Base-by-base conservation (phyloP, 768 basidiomycete species). In the Wakefieldia striispora region DNA sequence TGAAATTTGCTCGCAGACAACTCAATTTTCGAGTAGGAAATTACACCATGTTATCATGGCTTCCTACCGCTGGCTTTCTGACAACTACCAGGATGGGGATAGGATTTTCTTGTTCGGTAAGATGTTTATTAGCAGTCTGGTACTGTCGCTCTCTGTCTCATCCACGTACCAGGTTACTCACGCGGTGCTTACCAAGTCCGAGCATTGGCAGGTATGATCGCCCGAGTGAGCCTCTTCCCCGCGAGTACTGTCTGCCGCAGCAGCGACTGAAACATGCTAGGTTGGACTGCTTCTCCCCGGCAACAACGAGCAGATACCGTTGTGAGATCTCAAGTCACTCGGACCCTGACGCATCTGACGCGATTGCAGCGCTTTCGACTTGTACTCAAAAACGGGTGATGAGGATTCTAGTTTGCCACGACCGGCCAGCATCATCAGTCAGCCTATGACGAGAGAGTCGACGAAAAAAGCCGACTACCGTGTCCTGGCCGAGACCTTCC, bases 181-280 rank as follows among this genome's bases (percentile, higher is more conserved):
- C 72, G 76, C n/a, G 75, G 75, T 6, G 76, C 74, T 14, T 78
- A 75, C 51, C 75, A 76, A 56, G 72, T 69, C 4, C 68, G 75
- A 23, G 69, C 63, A 1, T 42, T 77, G 35, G 72, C 75, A 3
- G 75, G 63, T 19, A 77, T 77, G 75, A 74, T 76, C 17, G 49
- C 70, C n/a, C 64, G 49, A 45, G 76, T 72, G 43, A 43, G 60
- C 3, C n/a, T 40, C 17, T 19, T 44, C 34, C n/a, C 3, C 10
- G 12, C 6, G 19, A 29, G 2, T 0, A 10, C 20, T 5, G 10
- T 20, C 6, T 11, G 1, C 20, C 3, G 6, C 3, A 5, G 5
- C 33, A 24, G 38, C 14, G 29, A 29, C 11, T 29, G 34, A 36
- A 24, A 26, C 21, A 8, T 13, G 3, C 4, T 45, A 75, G 75